Conservation (phyloP, 768 basidiomycete genomes). For the Pisolithus microcarpus region DNA sequence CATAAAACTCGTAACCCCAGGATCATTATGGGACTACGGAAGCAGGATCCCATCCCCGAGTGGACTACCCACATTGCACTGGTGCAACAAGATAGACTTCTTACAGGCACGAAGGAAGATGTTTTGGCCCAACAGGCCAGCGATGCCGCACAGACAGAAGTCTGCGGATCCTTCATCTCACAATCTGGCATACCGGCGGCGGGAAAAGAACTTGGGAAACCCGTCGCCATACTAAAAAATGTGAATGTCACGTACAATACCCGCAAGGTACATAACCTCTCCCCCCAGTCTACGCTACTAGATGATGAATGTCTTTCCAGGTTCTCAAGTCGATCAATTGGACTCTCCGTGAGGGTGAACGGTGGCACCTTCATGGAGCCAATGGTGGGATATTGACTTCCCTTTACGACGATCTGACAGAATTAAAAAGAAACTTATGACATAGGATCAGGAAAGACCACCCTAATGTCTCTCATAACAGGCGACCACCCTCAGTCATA, state of each 20-base stretch:
- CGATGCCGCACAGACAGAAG: constrained; percentile 2
- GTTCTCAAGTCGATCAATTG: constrained; percentile 74
- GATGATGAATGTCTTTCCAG: constrained; percentile 28
- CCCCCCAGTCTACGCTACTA: not conserved
- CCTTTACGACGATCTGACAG: not conserved
- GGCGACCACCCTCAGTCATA: constrained; percentile 97
- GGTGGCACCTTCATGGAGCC: constrained; percentile 85
- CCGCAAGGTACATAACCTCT: constrained; percentile 40
- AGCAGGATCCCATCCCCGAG: constrained; percentile 64
- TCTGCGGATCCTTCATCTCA: not conserved
- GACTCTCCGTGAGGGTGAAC: constrained; percentile 73
- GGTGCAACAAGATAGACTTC: constrained; percentile 42
- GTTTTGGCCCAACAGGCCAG: constrained; percentile 29
- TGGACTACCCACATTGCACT: constrained; percentile 67
- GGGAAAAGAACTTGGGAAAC: constrained; percentile 20
- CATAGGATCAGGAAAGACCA: constrained; percentile 90
- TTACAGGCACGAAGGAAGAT: constrained; percentile 43
- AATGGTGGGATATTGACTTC: constrained; percentile 53
- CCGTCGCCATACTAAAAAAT: constrained; percentile 54
- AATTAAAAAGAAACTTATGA: not conserved
- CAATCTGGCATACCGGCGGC: not conserved
- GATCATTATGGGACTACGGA: constrained; percentile 58
- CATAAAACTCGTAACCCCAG: constrained; percentile 46
- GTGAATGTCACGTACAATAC: constrained; percentile 68
- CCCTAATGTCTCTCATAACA: constrained; percentile 80